phyloP scores from a whole-genome alignment of 2,329 filamentous ascomycete genomes.

The Alternaria ventricosa region DNA sequence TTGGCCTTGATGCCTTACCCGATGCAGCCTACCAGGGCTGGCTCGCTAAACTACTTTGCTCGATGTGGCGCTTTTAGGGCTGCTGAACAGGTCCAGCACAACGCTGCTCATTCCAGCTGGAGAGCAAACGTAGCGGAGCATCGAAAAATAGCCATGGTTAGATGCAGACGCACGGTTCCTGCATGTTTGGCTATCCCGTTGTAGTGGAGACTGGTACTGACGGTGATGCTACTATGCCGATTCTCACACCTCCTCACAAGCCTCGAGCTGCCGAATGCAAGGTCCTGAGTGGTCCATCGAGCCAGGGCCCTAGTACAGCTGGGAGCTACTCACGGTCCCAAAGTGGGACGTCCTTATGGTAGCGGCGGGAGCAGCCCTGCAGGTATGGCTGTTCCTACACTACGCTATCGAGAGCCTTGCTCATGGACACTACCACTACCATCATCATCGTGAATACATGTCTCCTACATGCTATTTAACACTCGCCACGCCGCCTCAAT shows the following conservation, averaged over 20 bases:
- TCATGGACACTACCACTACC: constrained; percentile 19
- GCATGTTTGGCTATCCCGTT: constrained; percentile 21
- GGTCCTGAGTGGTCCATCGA: constrained; percentile 43
- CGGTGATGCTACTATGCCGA: constrained; percentile 31
- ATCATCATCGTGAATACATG: constrained; percentile 32
- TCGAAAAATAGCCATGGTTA: constrained; percentile 29
- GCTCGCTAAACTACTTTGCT: constrained; percentile 26
- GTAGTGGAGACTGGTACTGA: constrained; percentile 21
- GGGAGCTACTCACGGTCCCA: constrained; percentile 43
- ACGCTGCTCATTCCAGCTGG: constrained; percentile 41
- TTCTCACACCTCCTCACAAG: constrained; percentile 37
- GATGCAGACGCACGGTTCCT: constrained; percentile 35
- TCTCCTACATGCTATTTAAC: constrained; percentile 44
- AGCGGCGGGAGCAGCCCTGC: constrained; percentile 48
- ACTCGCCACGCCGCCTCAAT: constrained; percentile 39
- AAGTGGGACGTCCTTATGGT: constrained; percentile 46
- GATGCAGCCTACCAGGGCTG: constrained; percentile 23
- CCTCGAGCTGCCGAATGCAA: constrained; percentile 31
- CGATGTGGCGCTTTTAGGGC: constrained; percentile 34
- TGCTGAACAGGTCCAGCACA: constrained; percentile 41
- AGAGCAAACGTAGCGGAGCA: constrained; percentile 28
- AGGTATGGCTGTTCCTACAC: constrained; percentile 24
- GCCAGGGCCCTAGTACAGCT: constrained; percentile 40
- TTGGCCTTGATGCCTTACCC: constrained; percentile 33
- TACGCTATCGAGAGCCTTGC: constrained; percentile 32